phyloP scores from a whole-genome alignment of 495 filamentous ascomycete species.

The Penicillium herquei region DNA sequence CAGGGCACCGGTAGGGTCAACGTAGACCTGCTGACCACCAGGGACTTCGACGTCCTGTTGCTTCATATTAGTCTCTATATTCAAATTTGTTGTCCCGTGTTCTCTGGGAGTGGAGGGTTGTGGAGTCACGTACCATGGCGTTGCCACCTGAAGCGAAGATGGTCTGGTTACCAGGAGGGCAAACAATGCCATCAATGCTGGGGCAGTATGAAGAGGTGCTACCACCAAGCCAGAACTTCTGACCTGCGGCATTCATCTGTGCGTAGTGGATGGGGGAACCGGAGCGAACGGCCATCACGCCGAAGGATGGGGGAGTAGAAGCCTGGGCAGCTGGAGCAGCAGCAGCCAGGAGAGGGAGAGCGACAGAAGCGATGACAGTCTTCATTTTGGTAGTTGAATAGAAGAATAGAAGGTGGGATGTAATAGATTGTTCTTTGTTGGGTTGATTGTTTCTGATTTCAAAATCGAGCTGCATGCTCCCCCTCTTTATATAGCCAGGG shows the following conservation, averaged over 20 bases:
- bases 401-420: background rate
- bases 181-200: slow-evolving; percentile 14
- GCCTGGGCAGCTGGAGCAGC: slow-evolving; percentile 22
- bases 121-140: slow-evolving; percentile 27
- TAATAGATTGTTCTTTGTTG: too few relatives aligned
- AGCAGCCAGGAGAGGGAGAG: slow-evolving; percentile 30
- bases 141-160: slow-evolving; percentile 38
- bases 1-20: slow-evolving; percentile 54
- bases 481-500: background rate
- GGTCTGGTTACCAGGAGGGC: slow-evolving; percentile 45
- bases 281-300: slow-evolving; percentile 39
- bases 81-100: background rate
- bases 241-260: slow-evolving; percentile 37
- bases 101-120: background rate
- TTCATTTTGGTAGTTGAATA: slow-evolving; percentile 13
- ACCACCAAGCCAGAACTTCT: slow-evolving; percentile 42
- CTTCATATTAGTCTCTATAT: background rate
- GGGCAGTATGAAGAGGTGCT: slow-evolving; percentile 44
- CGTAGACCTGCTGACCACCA: slow-evolving; percentile 65
- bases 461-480: too few relatives aligned
- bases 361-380: slow-evolving; percentile 24
- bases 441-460: too few relatives aligned
- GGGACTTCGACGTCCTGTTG: slow-evolving; percentile 55
- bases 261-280: slow-evolving; percentile 42
- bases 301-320: slow-evolving; percentile 24